A percentile compares a stretch with the other conserved stretches of the same genome.
phyloP scores from a whole-genome alignment of 768 basidiomycete species.

The Thelephora ganbajun region DNA sequence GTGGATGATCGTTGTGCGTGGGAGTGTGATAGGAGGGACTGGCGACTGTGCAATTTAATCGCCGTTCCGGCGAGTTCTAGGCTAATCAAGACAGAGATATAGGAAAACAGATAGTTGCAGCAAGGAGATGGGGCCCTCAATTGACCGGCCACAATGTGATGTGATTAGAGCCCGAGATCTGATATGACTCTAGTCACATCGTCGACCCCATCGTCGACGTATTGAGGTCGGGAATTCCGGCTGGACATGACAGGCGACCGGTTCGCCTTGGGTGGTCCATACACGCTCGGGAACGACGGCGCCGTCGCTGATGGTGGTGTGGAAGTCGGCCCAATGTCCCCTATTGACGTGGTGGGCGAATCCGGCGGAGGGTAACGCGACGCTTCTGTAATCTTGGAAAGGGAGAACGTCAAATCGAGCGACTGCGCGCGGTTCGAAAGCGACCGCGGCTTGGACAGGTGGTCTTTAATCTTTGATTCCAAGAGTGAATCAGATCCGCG shows the following conservation, averaged over 20 bases:
- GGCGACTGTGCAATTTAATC: too few species aligned
- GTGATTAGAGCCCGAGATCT: conserved; percentile 22
- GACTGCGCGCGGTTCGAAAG: conserved; percentile 81
- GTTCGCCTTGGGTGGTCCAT: conserved; percentile 44
- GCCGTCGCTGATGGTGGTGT: conserved; percentile 70
- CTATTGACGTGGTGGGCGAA: conserved; percentile 67
- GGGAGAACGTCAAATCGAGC: conserved; percentile 74
- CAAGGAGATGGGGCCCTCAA: not conserved
- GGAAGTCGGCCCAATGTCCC: conserved; percentile 62
- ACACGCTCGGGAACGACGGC: conserved; percentile 77
- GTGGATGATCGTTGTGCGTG: too few species aligned
- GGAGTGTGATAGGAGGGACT: too few species aligned
- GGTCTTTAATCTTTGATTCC: conserved; percentile 75
- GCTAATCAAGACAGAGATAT: conserved; percentile 5
- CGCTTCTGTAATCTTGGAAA: conserved; percentile 69
- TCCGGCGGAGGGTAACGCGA: conserved; percentile 50
- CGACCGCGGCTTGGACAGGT: conserved; percentile 61
- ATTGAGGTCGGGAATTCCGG: conserved; percentile 14
- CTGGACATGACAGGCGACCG: conserved; percentile 19
- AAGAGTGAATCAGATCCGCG: conserved; percentile 75
- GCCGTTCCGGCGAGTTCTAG: too few species aligned
- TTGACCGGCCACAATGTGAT: not conserved
- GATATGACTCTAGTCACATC: conserved; percentile 71
- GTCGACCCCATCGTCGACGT: conserved; percentile 43
- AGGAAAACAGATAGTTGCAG: conserved; percentile 7